Percentiles rank a stretch among this genome's conserved stretches.
phyloP scores from a whole-genome alignment of 371 early-diverging fungal species.

The Mucor saturninus region DNA sequence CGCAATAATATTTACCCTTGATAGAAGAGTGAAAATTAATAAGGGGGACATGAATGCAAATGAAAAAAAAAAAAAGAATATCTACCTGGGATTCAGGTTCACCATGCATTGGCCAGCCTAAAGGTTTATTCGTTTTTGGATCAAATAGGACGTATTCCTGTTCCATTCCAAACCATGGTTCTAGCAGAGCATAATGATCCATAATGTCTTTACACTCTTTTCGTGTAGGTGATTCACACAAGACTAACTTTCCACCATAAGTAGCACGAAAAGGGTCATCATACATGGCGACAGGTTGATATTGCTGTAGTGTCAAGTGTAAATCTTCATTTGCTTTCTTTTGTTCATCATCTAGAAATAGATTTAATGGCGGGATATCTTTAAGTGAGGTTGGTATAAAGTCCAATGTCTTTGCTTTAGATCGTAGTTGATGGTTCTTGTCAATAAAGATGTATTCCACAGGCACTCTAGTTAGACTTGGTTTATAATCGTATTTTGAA shows the following conservation, averaged over 20 bases:
- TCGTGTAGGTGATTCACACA: constrained; percentile 61
- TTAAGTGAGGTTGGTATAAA: constrained; percentile 38
- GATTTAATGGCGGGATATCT: constrained; percentile 62
- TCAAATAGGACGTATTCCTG: constrained; percentile 64
- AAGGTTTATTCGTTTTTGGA: constrained; percentile 38
- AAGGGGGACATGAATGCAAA: not conserved
- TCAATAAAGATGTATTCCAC: constrained; percentile 69
- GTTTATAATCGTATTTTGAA: constrained; percentile 56
- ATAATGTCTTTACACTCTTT: constrained; percentile 46
- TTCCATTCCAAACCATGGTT: constrained; percentile 70
- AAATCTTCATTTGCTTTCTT: constrained; percentile 63
- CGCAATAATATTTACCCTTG: constrained; percentile 62
- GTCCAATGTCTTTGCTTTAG: constrained; percentile 56
- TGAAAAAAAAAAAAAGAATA: not conserved
- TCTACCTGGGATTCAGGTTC: constrained; percentile 53
- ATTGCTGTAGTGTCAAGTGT: constrained; percentile 24
- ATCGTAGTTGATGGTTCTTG: constrained; percentile 49
- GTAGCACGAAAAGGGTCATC: constrained; percentile 63
- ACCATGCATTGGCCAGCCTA: constrained; percentile 57
- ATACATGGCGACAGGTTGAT: constrained; percentile 57
- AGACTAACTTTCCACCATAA: constrained; percentile 61
- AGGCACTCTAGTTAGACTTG: constrained; percentile 55
- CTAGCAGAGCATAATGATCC: constrained; percentile 43
- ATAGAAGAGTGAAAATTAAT: not conserved
- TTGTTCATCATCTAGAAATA: constrained; percentile 63